phyloP scores from a whole-genome alignment of 768 basidiomycete species.

The Calocera cornea region DNA sequence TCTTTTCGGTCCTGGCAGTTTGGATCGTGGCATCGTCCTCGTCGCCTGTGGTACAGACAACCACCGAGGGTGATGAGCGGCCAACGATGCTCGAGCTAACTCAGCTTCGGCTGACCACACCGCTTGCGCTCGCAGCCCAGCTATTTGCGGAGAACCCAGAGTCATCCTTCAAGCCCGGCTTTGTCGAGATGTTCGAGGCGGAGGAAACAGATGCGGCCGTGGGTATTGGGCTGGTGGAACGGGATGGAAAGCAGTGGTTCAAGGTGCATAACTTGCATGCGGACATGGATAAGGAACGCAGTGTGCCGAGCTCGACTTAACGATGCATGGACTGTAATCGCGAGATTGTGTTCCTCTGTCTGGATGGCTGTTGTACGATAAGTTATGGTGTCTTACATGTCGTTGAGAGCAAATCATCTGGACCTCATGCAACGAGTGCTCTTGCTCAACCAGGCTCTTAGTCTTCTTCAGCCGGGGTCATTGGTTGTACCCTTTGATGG shows the following conservation, averaged over 20 bases:
- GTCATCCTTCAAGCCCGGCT: not conserved
- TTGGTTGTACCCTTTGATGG: constrained; percentile 21
- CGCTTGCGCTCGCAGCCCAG: not conserved
- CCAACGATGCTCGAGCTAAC: not conserved
- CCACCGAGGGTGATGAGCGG: not conserved
- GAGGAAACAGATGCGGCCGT: not conserved
- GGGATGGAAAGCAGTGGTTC: not conserved
- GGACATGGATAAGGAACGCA: not conserved
- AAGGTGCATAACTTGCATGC: not conserved
- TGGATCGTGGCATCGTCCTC: not conserved
- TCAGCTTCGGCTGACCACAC: not conserved
- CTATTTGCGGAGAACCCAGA: not conserved
- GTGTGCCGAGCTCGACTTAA: too few species aligned
- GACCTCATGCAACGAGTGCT: too few species aligned
- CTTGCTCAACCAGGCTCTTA: too few species aligned
- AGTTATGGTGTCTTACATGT: too few species aligned
- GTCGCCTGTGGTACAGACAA: not conserved
- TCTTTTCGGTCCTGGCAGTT: not conserved
- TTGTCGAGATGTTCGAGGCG: not conserved
- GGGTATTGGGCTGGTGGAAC: not conserved
- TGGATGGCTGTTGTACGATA: too few species aligned
- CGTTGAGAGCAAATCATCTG: too few species aligned
- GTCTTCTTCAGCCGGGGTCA: not conserved
- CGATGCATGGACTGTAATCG: too few species aligned
- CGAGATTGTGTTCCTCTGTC: too few species aligned